These are phyloP conservation scores for Rhizopus arrhizus DNA, from an alignment of 371 early-diverging fungal genomes.

Conservation along the genomic window DNA sequence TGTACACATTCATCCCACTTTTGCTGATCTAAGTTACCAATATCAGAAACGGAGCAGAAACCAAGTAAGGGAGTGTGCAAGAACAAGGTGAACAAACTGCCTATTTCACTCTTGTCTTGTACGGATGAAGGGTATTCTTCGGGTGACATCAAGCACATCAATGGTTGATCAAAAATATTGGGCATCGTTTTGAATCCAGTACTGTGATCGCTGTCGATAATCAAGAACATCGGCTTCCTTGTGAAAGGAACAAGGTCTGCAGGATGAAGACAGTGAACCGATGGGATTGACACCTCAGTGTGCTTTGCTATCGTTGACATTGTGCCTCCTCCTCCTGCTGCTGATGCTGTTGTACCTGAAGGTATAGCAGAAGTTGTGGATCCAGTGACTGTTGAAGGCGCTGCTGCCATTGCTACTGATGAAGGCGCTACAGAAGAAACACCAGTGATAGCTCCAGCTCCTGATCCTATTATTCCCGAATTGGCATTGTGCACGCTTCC, in stretches of 20 bases:
- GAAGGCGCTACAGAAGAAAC: background rate
- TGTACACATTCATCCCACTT: conserved; percentile 64
- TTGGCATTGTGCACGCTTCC: background rate
- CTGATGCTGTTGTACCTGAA: background rate
- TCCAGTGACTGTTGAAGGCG: background rate
- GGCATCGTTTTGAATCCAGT: conserved; percentile 76
- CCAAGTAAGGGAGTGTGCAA: conserved; percentile 82
- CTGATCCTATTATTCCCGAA: background rate
- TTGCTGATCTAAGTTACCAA: conserved; percentile 57
- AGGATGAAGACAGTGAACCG: conserved; percentile 82
- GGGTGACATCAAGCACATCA: conserved; percentile 90
- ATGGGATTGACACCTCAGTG: conserved; percentile 16
- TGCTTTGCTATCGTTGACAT: background rate
- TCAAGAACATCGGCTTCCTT: conserved; percentile 89
- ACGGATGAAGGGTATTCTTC: conserved; percentile 79
- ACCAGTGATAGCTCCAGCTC: background rate
- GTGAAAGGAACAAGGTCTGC: conserved; percentile 91
- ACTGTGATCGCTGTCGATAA: conserved; percentile 89
- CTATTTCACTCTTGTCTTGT: conserved; percentile 80
- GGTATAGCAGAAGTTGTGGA: background rate
- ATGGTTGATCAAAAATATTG: conserved; percentile 83
- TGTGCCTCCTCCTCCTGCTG: background rate
- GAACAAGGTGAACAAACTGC: conserved; percentile 90
- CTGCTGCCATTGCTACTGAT: background rate
- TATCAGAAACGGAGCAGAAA: conserved; percentile 71